Evolutionary conservation across 768 basidiomycete species (phyloP).

Genomic region (Lactifluus echinatus): DNA sequence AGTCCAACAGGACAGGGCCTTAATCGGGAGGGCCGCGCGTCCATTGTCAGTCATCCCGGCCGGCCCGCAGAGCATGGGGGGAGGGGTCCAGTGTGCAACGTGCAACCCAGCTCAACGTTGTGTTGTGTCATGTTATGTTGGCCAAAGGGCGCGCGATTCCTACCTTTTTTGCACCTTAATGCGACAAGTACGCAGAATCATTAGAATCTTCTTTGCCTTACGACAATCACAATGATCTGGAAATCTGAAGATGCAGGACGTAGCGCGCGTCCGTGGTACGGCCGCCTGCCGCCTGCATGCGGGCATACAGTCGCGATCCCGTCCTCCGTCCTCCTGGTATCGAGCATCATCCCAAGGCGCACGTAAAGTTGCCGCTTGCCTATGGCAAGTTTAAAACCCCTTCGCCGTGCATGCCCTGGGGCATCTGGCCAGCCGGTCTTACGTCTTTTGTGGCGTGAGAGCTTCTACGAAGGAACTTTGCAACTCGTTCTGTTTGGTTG

Average conservation of each 20-base stretch:
- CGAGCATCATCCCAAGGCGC: not conserved
- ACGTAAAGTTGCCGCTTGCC: slow-evolving; percentile 2
- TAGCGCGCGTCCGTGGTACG: not conserved
- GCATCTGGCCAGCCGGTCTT: slow-evolving; percentile 1
- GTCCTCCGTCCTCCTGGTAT: not conserved
- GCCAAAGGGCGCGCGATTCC: not conserved
- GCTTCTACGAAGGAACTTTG: slow-evolving; percentile 8
- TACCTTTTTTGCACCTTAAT: not conserved
- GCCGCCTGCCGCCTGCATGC: too few species aligned
- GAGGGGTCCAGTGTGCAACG: too few species aligned
- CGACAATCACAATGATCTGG: not conserved
- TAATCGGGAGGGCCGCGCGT: not conserved
- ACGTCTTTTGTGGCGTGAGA: slow-evolving; percentile 16
- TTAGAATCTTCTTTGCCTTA: not conserved
- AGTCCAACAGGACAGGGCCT: not conserved
- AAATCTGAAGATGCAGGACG: not conserved
- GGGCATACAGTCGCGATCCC: not conserved
- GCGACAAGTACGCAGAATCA: not conserved
- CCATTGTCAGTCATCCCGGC: too few species aligned
- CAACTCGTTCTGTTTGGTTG: not conserved
- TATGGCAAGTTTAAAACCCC: not conserved
- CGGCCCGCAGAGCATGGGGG: too few species aligned
- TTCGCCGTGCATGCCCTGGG: not conserved
- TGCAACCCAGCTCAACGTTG: too few species aligned
- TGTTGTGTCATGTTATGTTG: not conserved